Conservation (phyloP, 2,329 filamentous ascomycete genomes). For the Talaromyces sp. region DNA sequence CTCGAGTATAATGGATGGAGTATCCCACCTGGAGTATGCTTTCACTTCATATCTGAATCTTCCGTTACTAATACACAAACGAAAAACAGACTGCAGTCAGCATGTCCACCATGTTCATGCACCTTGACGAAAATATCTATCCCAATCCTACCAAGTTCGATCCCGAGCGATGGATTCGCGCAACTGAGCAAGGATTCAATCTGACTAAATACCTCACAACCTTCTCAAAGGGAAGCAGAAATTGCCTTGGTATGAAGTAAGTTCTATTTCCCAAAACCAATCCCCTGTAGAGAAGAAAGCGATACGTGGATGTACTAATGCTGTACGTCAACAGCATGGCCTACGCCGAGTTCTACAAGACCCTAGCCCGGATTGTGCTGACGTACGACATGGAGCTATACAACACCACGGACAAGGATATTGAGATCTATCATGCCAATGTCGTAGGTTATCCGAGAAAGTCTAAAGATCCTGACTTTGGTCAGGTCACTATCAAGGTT, state of each 20-base stretch:
- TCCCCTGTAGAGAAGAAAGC: too few relatives aligned
- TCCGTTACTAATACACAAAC: neutral
- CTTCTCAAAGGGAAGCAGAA: conserved; percentile 4
- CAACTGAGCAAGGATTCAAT: neutral
- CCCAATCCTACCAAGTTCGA: conserved; percentile 25
- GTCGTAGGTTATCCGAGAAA: conserved; percentile 1
- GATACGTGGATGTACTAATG: neutral
- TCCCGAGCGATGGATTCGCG: conserved; percentile 29
- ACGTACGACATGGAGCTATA: conserved; percentile 3
- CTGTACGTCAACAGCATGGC: neutral
- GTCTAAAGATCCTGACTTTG: neutral
- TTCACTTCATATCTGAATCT: neutral
- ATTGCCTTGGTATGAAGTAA: conserved; percentile 1
- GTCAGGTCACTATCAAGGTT: conserved; percentile 3
- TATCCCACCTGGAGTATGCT: conserved; percentile 10
- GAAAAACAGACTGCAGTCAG: neutral
- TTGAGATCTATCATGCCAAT: neutral
- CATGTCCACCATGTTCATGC: conserved; percentile 24
- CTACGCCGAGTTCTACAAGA: conserved; percentile 6
- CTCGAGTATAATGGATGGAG: neutral
- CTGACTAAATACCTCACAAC: neutral
- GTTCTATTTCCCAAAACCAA: neutral
- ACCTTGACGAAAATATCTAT: conserved; percentile 28
- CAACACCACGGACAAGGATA: conserved; percentile 7
- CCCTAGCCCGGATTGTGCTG: neutral